These are phyloP conservation scores for Artemisia argyi DNA, from an alignment of 129 eudicot species.

Conservation along the genomic window DNA sequence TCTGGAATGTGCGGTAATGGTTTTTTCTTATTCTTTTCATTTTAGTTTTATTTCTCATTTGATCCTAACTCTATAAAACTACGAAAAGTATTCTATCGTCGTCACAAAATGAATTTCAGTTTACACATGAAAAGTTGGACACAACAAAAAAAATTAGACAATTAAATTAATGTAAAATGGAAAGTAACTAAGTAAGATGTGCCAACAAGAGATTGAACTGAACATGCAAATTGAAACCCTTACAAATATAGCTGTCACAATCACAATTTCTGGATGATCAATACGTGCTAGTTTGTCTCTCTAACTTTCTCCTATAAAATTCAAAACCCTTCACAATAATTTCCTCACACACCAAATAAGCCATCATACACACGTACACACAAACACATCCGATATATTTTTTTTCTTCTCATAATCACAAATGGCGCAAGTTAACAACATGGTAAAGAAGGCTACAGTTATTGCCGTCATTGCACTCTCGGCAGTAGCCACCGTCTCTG, in stretches of 20 bases:
- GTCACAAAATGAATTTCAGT: too few species aligned
- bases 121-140: too few species aligned
- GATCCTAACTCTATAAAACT: too few species aligned
- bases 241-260: background rate
- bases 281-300: slow-evolving; percentile 15
- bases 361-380: background rate
- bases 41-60: too few species aligned
- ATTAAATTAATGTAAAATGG: background rate
- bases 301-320: background rate
- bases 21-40: too few species aligned
- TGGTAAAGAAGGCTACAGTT: too few species aligned
- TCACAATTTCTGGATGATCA: background rate
- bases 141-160: background rate
- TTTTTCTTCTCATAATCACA: background rate
- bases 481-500: too few species aligned
- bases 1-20: too few species aligned
- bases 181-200: background rate
- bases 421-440: background rate
- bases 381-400: background rate
- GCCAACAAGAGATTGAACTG: background rate
- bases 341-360: background rate
- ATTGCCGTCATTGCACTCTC: too few species aligned
- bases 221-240: background rate
- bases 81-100: too few species aligned
- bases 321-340: background rate